Conservation (phyloP, 805 yeast genomes). For the Tetrapisispora namnaoensis region DNA sequence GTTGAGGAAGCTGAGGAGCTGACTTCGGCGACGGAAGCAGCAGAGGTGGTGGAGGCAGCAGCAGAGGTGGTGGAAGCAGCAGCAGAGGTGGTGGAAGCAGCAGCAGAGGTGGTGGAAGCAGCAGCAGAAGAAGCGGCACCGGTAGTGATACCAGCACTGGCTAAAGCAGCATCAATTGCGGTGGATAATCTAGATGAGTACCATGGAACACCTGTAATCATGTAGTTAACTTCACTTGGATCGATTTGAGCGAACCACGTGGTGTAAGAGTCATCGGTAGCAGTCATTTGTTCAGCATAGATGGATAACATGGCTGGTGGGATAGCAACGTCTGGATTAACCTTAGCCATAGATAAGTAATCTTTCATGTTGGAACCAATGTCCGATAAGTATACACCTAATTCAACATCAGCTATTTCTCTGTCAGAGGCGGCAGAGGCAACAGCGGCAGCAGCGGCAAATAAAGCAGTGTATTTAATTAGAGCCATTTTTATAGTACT, state of each 20-base stretch:
- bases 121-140: slow-evolving; percentile 1
- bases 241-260: slow-evolving; percentile 22
- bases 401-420: slow-evolving; percentile 9
- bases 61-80: slow-evolving; percentile 17
- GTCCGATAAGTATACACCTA: slow-evolving; percentile 12
- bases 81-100: slow-evolving; percentile 13
- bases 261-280: slow-evolving; percentile 29
- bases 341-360: slow-evolving; percentile 8
- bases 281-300: slow-evolving; percentile 17
- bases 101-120: slow-evolving; percentile 14
- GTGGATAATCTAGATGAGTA: slow-evolving; percentile 6
- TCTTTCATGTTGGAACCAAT: slow-evolving; percentile 9
- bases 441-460: slow-evolving; percentile 7
- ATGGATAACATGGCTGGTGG: slow-evolving; percentile 12
- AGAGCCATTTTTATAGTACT: neutral
- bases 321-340: slow-evolving; percentile 3
- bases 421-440: slow-evolving; percentile 7
- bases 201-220: slow-evolving; percentile 20
- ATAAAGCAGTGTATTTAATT: slow-evolving; percentile 3
- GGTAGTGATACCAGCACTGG: slow-evolving; percentile 1
- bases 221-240: slow-evolving; percentile 17
- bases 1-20: slow-evolving; percentile 4
- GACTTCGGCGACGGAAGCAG: neutral
- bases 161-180: slow-evolving; percentile 3
- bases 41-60: neutral